Evolutionary conservation across 257 asterid genomes (phyloP).

Genomic region (Orobanche coerulescens): DNA sequence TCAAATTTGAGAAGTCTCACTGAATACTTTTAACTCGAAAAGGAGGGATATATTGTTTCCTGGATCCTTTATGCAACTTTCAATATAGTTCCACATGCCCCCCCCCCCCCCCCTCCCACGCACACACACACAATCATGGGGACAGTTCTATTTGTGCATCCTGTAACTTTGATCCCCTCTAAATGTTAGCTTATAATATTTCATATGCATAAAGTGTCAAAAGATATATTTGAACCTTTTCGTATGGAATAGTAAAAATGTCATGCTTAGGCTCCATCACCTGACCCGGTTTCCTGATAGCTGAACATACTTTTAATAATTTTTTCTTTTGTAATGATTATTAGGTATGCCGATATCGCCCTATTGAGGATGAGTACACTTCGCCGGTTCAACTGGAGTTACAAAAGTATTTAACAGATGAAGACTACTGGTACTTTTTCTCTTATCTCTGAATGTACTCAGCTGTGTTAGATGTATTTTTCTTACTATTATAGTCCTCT

Average conservation of each 20-base stretch:
- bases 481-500: neutral
- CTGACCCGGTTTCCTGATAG: constrained; percentile 1
- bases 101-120: too few relatives aligned
- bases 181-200: neutral
- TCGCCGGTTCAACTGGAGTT: constrained; percentile 67
- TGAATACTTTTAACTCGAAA: neutral
- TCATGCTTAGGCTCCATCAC: neutral
- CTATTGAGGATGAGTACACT: constrained; percentile 79
- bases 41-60: neutral
- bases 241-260: neutral
- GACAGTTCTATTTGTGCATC: neutral
- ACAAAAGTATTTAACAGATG: constrained; percentile 75
- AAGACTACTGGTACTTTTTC: constrained; percentile 65
- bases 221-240: neutral
- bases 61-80: neutral
- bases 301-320: constrained; percentile 12
- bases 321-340: constrained; percentile 18
- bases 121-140: too few relatives aligned
- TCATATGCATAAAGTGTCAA: neutral
- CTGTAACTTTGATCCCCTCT: neutral
- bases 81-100: neutral
- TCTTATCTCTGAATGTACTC: neutral
- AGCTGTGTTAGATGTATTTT: neutral
- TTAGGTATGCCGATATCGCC: constrained; percentile 86
- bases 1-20: neutral